Evolutionary conservation across 768 basidiomycete genomes (phyloP).

Genomic region (Pulveroboletus sp.): DNA sequence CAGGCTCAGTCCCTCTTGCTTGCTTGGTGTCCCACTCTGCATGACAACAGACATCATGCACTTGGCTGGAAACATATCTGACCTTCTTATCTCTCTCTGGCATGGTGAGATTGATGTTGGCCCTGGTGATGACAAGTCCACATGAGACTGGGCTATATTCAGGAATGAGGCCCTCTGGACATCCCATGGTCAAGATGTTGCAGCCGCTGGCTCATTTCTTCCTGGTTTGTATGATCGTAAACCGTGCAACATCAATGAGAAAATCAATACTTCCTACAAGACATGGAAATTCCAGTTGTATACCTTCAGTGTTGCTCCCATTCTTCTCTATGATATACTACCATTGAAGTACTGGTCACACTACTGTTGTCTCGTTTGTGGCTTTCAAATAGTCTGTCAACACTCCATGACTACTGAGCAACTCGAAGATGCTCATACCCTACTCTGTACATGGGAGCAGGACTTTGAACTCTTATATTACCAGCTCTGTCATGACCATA

Average conservation of each 20-base stretch:
- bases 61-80: neutral
- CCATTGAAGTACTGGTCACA: slow-evolving; percentile 15
- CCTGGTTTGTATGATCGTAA: slow-evolving; percentile 20
- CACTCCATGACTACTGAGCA: slow-evolving; percentile 10
- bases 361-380: slow-evolving; percentile 21
- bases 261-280: slow-evolving; percentile 29
- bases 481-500: slow-evolving; percentile 13
- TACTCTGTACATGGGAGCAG: slow-evolving; percentile 21
- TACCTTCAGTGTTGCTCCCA: slow-evolving; percentile 17
- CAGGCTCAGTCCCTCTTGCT: slow-evolving; percentile 22
- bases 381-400: slow-evolving; percentile 22
- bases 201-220: slow-evolving; percentile 3
- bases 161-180: slow-evolving; percentile 28
- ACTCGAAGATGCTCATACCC: slow-evolving; percentile 10
- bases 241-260: slow-evolving; percentile 24
- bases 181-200: slow-evolving; percentile 15
- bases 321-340: slow-evolving; percentile 14
- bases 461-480: slow-evolving; percentile 32
- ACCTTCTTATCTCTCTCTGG: neutral
- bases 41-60: too few species aligned
- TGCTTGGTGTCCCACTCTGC: slow-evolving; percentile 31
- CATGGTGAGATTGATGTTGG: neutral
- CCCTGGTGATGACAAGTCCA: neutral
- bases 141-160: neutral
- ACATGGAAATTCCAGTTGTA: slow-evolving; percentile 25